phyloP scores from a whole-genome alignment of 2,329 filamentous ascomycete genomes.

The Aspergillus latus region DNA sequence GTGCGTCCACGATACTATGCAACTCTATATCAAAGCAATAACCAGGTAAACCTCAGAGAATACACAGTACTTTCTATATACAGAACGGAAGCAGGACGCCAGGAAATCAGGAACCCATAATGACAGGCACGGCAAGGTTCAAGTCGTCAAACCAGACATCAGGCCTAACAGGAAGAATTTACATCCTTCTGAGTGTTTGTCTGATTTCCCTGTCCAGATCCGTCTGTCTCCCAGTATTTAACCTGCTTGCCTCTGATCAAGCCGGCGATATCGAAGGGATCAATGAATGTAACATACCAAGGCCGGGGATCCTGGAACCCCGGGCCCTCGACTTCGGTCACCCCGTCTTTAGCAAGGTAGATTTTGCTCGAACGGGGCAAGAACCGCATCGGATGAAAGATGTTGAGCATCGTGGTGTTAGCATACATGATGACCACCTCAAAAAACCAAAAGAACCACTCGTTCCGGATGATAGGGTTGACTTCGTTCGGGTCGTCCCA shows the following conservation, averaged over 20 bases:
- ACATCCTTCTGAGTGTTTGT: not conserved
- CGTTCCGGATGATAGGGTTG: slow-evolving; percentile 40
- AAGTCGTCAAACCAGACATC: not conserved
- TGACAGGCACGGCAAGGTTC: too few species aligned
- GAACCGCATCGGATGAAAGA: slow-evolving; percentile 52
- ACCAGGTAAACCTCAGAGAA: too few species aligned
- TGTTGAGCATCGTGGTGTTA: slow-evolving; percentile 53
- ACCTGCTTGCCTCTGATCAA: slow-evolving; percentile 40
- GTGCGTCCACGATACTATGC: too few species aligned
- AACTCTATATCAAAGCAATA: too few species aligned
- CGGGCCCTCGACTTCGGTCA: slow-evolving; percentile 53
- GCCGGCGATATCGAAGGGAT: slow-evolving; percentile 45
- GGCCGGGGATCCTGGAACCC: slow-evolving; percentile 51
- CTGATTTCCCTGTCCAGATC: not conserved
- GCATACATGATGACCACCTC: slow-evolving; percentile 54
- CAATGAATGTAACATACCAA: slow-evolving; percentile 45
- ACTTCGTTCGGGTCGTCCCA: slow-evolving; percentile 36
- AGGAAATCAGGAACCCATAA: too few species aligned
- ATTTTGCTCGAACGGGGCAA: slow-evolving; percentile 52
- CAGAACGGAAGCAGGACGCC: too few species aligned
- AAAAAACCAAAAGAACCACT: slow-evolving; percentile 57
- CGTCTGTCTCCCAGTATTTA: slow-evolving; percentile 40
- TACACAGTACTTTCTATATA: too few species aligned
- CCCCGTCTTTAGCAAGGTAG: slow-evolving; percentile 53
- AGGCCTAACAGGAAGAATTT: not conserved